Percentiles rank a stretch among this genome's conserved stretches.
Conservation (phyloP, 2,329 filamentous ascomycete species). For the Trichoderma aggressivum region DNA sequence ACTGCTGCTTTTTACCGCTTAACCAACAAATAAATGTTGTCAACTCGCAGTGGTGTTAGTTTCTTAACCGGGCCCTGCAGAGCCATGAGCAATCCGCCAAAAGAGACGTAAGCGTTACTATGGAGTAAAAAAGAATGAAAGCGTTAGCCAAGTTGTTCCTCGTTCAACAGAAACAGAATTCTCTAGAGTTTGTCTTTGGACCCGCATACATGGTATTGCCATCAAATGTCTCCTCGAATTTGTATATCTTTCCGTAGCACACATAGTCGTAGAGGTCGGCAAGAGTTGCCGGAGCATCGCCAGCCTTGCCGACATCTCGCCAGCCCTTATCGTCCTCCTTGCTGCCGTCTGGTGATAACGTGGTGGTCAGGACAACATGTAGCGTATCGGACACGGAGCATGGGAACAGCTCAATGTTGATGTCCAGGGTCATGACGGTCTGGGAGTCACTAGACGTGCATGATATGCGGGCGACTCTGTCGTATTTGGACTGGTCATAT, state of each 20-base stretch:
- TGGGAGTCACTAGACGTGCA: slow-evolving; percentile 72
- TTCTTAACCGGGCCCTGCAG: slow-evolving; percentile 95
- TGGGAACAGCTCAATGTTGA: slow-evolving; percentile 91
- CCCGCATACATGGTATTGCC: slow-evolving; percentile 72
- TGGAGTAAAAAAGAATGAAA: not conserved
- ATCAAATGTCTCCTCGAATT: slow-evolving; percentile 76
- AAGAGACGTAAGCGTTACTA: slow-evolving; percentile 92
- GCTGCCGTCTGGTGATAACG: slow-evolving; percentile 78
- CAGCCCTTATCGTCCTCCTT: slow-evolving; percentile 77
- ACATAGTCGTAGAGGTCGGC: slow-evolving; percentile 86
- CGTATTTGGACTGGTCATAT: slow-evolving; percentile 85
- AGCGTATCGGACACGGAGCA: slow-evolving; percentile 70
- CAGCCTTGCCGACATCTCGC: slow-evolving; percentile 65
- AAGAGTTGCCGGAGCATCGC: slow-evolving; percentile 55
- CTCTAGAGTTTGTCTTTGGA: not conserved
- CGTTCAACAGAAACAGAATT: not conserved
- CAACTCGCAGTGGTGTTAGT: slow-evolving; percentile 84
- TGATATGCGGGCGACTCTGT: slow-evolving; percentile 83
- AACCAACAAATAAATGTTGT: slow-evolving; percentile 87
- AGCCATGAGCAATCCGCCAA: slow-evolving; percentile 85
- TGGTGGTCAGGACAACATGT: slow-evolving; percentile 78
- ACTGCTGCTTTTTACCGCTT: slow-evolving; percentile 54
- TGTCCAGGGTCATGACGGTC: slow-evolving; percentile 79
- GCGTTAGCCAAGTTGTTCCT: not conserved
- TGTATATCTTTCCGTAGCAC: slow-evolving; percentile 83